Evolutionary conservation across 345 rosid genomes (phyloP), one percentile per base, ranked within the genome.

Genomic region (Ailanthus altissimus): DNA sequence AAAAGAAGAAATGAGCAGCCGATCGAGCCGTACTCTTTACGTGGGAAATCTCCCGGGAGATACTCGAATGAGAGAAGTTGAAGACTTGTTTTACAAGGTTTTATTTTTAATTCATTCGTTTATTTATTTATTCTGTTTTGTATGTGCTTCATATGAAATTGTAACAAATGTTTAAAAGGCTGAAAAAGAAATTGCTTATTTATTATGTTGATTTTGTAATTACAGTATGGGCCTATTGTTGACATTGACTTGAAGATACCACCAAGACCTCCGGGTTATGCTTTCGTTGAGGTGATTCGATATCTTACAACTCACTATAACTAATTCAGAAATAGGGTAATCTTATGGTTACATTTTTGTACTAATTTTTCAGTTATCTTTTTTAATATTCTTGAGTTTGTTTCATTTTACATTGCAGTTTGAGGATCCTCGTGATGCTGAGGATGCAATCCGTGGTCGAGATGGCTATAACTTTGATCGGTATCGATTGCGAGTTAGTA

Each of bases 1-100:
- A 13, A 28, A 58, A 62, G 7, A 63, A 77, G 49, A 84, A 79
- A 93, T 92, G 97, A 85, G 93, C 75, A 85, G 92, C 85, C 94
- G 97, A 11, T 91, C 95, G 75, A 92, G 89, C 84, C 81, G 98
- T 43, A 93, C 98, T 51, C 82, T 96, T 63, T 96, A 94, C 69
- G 99, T 92, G 2, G 98, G 99, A n/a, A 96, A 96, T 78, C 90
- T 96, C 16, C 98, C 98, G 1, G 98, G 97, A 4, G 99, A 96
- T 73, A 87, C 89, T 74, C 93, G 98, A 54, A 81, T 87, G 88
- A 81, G 92, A 75, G 99, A 94, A 81, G 92, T 96, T 13, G 97
- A 94, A 78, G 98, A 96, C 86, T 84, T 96, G 76, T 96, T 96
- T 79, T 85, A 84, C 82, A 96, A 96, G 95, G 99, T 96, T 69